Conservation (phyloP, 228 moss, liverwort and hornwort genomes). For the Sphagnum fallax region DNA sequence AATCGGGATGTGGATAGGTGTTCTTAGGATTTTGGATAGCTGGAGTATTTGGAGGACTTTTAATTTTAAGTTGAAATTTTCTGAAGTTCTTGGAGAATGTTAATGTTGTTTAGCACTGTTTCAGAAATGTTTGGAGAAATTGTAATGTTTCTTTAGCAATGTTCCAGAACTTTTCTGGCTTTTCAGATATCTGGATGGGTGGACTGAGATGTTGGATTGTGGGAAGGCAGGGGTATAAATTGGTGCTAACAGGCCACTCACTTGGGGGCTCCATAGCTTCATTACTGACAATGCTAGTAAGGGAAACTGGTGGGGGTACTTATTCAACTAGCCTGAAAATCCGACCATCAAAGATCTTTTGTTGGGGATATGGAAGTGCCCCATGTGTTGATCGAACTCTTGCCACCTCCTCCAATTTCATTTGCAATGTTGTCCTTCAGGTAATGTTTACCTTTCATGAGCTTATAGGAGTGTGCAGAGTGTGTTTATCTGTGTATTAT, state of each 20-base stretch:
- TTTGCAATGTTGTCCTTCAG: constrained; percentile 73
- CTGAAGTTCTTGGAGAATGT: too few relatives aligned
- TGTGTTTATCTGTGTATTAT: too few relatives aligned
- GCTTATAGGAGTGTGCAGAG: too few relatives aligned
- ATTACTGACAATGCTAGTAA: constrained; percentile 56
- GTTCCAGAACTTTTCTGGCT: too few relatives aligned
- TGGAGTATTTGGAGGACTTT: too few relatives aligned
- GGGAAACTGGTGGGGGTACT: constrained; percentile 26
- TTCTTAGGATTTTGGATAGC: too few relatives aligned
- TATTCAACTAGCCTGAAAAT: constrained; percentile 33
- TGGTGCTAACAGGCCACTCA: constrained; percentile 84
- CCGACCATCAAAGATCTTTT: constrained; percentile 34
- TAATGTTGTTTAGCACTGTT: too few relatives aligned
- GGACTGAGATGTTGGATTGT: constrained; percentile 1
- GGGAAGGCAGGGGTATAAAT: constrained; percentile 57
- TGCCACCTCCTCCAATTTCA: constrained; percentile 28
- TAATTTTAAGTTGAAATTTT: too few relatives aligned
- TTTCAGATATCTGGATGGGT: too few relatives aligned
- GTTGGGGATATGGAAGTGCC: constrained; percentile 80
- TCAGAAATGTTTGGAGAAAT: too few relatives aligned
- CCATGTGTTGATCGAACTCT: constrained; percentile 72
- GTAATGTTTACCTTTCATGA: constrained; percentile 13
- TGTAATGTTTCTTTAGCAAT: too few relatives aligned
- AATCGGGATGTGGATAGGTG: too few relatives aligned
- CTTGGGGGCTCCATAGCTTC: constrained; percentile 74